Percentiles rank a stretch among this genome's conserved stretches.
phyloP scores from a whole-genome alignment of 2,329 filamentous ascomycete species.

The Aureobasidium subglaciale region DNA sequence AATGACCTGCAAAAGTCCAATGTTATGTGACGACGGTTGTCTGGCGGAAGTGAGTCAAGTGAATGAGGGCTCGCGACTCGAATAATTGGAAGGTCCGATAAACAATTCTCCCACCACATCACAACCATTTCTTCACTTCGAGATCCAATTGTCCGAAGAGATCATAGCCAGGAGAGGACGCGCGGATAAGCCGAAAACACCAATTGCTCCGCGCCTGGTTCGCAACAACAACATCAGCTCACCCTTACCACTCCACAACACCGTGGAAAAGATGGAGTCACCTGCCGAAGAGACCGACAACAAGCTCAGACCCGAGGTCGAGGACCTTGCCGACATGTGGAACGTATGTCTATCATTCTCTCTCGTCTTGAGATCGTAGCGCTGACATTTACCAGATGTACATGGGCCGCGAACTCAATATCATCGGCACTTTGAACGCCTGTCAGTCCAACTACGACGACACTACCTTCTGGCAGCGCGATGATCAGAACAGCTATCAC shows the following conservation, averaged over 20 bases:
- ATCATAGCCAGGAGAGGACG: too few relatives aligned
- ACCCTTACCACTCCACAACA: too few relatives aligned
- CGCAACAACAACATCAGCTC: too few relatives aligned
- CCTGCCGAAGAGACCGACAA: too few relatives aligned
- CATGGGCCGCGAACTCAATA: neutral
- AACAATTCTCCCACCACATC: neutral
- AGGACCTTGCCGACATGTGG: neutral
- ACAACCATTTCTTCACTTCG: too few relatives aligned
- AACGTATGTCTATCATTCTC: neutral
- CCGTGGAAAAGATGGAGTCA: too few relatives aligned
- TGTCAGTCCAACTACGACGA: neutral
- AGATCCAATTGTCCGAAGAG: too few relatives aligned
- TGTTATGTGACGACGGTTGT: neutral
- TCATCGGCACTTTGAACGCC: neutral
- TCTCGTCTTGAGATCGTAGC: rapidly evolving
- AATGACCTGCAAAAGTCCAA: too few relatives aligned
- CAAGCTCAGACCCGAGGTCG: too few relatives aligned
- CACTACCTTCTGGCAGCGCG: neutral
- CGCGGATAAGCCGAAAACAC: too few relatives aligned
- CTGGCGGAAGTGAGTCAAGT: neutral
- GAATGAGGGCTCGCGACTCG: neutral
- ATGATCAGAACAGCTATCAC: neutral
- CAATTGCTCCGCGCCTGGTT: too few relatives aligned
- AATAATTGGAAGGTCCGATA: neutral
- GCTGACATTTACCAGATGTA: neutral